Evolutionary conservation across 257 asterid species (phyloP).

Genomic region (Rhazya stricta): DNA sequence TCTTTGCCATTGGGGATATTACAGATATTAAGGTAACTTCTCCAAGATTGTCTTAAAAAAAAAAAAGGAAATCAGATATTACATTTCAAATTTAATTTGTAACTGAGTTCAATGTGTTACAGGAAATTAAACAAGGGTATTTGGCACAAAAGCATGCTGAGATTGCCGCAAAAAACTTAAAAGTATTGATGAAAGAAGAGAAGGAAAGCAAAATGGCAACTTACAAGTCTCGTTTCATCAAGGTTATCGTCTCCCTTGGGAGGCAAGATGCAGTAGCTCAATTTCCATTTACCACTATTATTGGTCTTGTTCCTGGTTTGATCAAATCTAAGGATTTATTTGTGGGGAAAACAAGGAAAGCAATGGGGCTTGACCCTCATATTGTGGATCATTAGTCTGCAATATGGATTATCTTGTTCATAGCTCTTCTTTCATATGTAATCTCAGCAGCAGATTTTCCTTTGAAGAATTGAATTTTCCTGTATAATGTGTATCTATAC

Average conservation of each 20-base stretch:
- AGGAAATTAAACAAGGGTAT: slow-evolving; percentile 79
- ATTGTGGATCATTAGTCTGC: slow-evolving; percentile 25
- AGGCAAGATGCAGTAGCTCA: slow-evolving; percentile 85
- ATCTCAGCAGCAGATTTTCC: background rate
- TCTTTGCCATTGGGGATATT: slow-evolving; percentile 76
- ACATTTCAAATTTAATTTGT: background rate
- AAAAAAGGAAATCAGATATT: too few relatives aligned
- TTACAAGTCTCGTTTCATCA: slow-evolving; percentile 48
- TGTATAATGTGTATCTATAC: background rate
- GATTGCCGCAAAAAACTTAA: slow-evolving; percentile 58
- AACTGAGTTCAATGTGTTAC: background rate
- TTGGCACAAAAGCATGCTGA: slow-evolving; percentile 64
- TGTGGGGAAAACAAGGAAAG: slow-evolving; percentile 71
- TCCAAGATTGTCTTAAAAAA: background rate
- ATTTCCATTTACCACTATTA: slow-evolving; percentile 52
- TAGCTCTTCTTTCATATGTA: background rate
- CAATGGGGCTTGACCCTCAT: slow-evolving; percentile 60
- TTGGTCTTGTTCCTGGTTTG: slow-evolving; percentile 72
- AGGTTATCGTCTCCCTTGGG: slow-evolving; percentile 66
- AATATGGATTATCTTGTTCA: background rate
- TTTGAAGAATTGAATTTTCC: background rate
- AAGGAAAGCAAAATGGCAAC: slow-evolving; percentile 56
- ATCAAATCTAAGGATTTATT: slow-evolving; percentile 78
- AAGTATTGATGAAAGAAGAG: slow-evolving; percentile 47
- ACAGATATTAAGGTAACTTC: slow-evolving; percentile 62